A percentile compares a stretch with the other conserved stretches of the same genome.
Evolutionary conservation across 208 protist species (phyloP).

Genomic region (Crithidia expoeki): DNA sequence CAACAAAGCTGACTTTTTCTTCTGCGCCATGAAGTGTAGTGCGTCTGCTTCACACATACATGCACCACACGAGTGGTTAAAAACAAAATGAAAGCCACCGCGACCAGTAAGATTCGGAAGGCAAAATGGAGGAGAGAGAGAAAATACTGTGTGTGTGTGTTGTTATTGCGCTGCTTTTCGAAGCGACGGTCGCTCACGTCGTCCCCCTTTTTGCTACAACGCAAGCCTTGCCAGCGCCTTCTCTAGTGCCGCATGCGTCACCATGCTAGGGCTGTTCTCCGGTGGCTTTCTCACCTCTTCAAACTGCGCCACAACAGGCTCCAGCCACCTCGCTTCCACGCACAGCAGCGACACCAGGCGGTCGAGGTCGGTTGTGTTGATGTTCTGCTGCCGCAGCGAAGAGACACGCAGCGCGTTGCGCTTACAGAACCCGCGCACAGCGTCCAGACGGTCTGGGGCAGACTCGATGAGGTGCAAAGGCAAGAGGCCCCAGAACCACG

Average conservation of each 20-base stretch:
- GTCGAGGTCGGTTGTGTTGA: constrained; percentile 37
- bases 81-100: no score
- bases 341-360: constrained; percentile 42
- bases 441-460: constrained; percentile 36
- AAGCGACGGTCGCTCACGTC: no score
- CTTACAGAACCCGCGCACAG: constrained; percentile 69
- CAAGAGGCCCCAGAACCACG: constrained; percentile 84
- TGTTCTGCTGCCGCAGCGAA: constrained; percentile 19
- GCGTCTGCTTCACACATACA: no score
- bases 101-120: no score
- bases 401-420: constrained; percentile 72
- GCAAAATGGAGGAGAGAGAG: background rate
- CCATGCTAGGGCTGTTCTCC: constrained; percentile 68
- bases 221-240: constrained; percentile 53
- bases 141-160: no score
- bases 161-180: no score
- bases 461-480: constrained; percentile 84
- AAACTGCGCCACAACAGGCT: constrained; percentile 36
- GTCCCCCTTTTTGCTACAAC: constrained; percentile 1
- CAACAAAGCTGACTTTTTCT: no score
- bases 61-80: no score
- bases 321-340: constrained; percentile 49
- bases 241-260: constrained; percentile 66
- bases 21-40: no score
- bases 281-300: constrained; percentile 30